Percentiles rank a stretch among this genome's conserved stretches.
phyloP scores from a whole-genome alignment of 2,329 filamentous ascomycete species.

The Colletotrichum sp. region DNA sequence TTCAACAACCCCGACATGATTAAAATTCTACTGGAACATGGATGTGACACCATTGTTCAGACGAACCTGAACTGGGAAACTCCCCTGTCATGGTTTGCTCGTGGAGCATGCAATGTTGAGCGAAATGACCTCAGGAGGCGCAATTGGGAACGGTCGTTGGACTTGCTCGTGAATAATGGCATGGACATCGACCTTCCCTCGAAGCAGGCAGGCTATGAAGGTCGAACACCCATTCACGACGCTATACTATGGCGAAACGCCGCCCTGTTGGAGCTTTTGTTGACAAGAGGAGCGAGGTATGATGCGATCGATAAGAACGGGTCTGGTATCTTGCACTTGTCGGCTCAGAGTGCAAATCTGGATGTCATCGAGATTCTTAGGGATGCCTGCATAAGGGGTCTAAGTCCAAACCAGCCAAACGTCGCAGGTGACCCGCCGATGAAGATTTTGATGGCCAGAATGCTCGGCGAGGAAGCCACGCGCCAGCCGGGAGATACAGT shows the following conservation, averaged over 20 bases:
- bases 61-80: background rate
- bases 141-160: background rate
- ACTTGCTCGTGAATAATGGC: background rate
- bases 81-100: background rate
- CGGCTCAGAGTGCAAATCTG: background rate
- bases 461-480: background rate
- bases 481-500: background rate
- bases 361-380: background rate
- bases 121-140: background rate
- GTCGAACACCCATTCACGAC: background rate
- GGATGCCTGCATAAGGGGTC: background rate
- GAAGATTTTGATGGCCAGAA: background rate
- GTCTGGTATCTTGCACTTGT: background rate
- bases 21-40: background rate
- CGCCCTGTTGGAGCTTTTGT: background rate
- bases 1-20: background rate
- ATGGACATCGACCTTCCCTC: background rate
- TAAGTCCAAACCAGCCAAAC: background rate
- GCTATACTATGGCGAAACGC: background rate
- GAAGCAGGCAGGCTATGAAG: background rate
- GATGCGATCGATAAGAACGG: background rate
- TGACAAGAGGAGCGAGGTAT: background rate
- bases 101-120: background rate
- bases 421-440: background rate
- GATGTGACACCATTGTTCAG: background rate